These are phyloP conservation scores for Rhizophora apiculata DNA, from an alignment of 345 rosid genomes.

Conservation along the genomic window DNA sequence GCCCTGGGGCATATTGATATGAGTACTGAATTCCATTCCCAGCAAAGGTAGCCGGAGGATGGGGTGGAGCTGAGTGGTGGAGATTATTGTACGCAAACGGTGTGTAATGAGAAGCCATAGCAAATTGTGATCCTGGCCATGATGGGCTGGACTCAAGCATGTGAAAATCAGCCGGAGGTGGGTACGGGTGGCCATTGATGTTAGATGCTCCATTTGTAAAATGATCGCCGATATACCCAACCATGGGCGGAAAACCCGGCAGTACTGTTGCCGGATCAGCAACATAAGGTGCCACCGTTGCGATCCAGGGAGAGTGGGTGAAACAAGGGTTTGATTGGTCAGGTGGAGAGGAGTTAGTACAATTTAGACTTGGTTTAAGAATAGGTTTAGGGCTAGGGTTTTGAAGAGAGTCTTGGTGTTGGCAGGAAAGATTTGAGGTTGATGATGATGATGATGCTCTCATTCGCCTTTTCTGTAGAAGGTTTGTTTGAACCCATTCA, in stretches of 20 bases:
- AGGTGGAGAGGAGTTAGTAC: conserved; percentile 18
- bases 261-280: conserved; percentile 29
- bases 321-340: conserved; percentile 44
- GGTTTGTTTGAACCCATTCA: conserved; percentile 94
- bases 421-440: conserved; percentile 18
- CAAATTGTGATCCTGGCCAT: conserved; percentile 48
- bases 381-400: conserved; percentile 32
- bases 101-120: conserved; percentile 32
- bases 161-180: conserved; percentile 32
- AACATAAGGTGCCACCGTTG: conserved; percentile 33
- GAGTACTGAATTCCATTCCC: conserved; percentile 57
- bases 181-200: conserved; percentile 30
- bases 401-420: conserved; percentile 42
- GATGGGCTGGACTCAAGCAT: conserved; percentile 47
- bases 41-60: conserved; percentile 25
- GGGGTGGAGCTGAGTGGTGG: conserved; percentile 23
- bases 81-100: conserved; percentile 31
- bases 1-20: conserved; percentile 43
- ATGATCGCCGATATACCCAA: conserved; percentile 44
- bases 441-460: conserved; percentile 24
- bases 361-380: conserved; percentile 26
- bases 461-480: conserved; percentile 56
- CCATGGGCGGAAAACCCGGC: conserved; percentile 32
- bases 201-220: conserved; percentile 35
- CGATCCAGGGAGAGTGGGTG: conserved; percentile 45